These are phyloP conservation scores for Tricholoma furcatifolium DNA, from an alignment of 768 basidiomycete species.

Conservation along the genomic window DNA sequence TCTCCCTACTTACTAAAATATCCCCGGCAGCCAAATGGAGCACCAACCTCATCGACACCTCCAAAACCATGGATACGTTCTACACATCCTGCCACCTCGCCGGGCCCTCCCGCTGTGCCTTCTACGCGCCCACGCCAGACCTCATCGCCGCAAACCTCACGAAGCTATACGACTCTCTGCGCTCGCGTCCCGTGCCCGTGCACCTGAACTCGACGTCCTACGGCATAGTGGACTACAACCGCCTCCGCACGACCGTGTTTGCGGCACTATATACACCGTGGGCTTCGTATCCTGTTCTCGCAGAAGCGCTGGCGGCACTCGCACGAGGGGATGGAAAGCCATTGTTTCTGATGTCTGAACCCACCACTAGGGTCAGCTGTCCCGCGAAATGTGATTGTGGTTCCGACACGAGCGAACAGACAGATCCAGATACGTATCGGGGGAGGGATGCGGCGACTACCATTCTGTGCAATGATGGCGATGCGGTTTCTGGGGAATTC, in stretches of 20 bases:
- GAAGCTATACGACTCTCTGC: slow-evolving; percentile 29
- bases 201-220: slow-evolving; percentile 25
- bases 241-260: slow-evolving; percentile 30
- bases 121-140: slow-evolving; percentile 34
- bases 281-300: slow-evolving; percentile 29
- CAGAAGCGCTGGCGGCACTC: slow-evolving; percentile 34
- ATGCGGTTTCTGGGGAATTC: slow-evolving; percentile 25
- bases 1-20: too few relatives aligned
- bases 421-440: neutral
- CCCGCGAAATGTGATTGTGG: slow-evolving; percentile 33
- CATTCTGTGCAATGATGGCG: slow-evolving; percentile 36
- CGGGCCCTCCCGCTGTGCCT: slow-evolving; percentile 34
- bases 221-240: slow-evolving; percentile 35
- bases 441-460: slow-evolving; percentile 20
- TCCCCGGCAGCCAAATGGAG: too few relatives aligned
- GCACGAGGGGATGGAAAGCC: slow-evolving; percentile 27
- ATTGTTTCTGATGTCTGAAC: slow-evolving; percentile 20
- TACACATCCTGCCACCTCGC: slow-evolving; percentile 35
- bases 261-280: slow-evolving; percentile 34
- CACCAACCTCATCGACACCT: slow-evolving; percentile 36
- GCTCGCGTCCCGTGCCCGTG: slow-evolving; percentile 32
- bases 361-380: too few relatives aligned
- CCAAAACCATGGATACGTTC: slow-evolving; percentile 34
- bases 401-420: neutral
- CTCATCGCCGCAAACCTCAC: slow-evolving; percentile 35